Evolutionary conservation across 805 yeast genomes (phyloP), one percentile per base, ranked within the genome.

Genomic region (Wickerhamomyces bovis): DNA sequence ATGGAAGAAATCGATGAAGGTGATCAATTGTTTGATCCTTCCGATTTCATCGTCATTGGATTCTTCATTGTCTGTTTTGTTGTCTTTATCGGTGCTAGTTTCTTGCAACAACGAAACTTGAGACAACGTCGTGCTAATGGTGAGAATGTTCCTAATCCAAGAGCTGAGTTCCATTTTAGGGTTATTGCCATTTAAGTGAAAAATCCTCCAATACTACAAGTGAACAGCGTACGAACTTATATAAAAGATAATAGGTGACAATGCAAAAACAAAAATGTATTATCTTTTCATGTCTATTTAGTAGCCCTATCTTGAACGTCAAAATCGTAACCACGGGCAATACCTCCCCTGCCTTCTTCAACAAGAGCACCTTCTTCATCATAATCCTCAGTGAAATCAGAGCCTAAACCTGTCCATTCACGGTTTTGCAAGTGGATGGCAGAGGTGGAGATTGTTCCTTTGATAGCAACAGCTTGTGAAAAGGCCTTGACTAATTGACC

Each of bases 401-500:
- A 83, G 1, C 98, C 99, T 30, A 92, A 69, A 0, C 99, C 99
- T 0, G 82, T 78, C 98, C 98, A 92, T 23, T 72, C 68, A 56
- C 92, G 76, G 12, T 70, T 72, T 56, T 89, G 95, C 44, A 92
- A 69, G 51, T 75, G 76, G 8, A 73, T 70, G 0, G 97, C 97
- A 0, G 97, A 88, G 0, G 98, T 90, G 0, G 98, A 89, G 0
- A 88, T 83, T 0, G 97, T 87, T 38, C 81, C 81, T 46, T 80
- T 80, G 46, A 90, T 78, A 0, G 85, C 73, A 5, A 90, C 73
- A 3, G 81, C 67, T 45, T 75, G 67, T 10, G 88, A 70, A 48
- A 82, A 73, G 54, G 73, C 75, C 58, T 80, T 70, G 18, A 81
- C 82, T 47, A 86, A 60, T 6, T 72, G 72, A 10, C 50, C 53